phyloP scores from a whole-genome alignment of 202 grass and related monocot species.

The Zizania palustris region DNA sequence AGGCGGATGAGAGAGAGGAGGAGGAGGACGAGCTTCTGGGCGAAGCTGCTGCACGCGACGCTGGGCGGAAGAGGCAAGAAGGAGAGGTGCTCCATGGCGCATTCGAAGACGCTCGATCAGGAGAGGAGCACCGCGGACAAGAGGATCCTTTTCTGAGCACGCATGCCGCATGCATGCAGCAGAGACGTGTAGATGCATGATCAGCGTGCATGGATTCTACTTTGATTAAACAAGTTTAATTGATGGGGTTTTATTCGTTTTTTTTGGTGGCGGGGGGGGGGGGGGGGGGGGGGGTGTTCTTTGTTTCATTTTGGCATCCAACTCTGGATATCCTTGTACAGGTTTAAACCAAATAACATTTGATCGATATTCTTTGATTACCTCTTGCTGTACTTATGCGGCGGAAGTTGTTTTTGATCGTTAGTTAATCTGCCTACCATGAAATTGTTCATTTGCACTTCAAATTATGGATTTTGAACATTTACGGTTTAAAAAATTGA shows the following conservation, averaged over 20 bases:
- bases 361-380: no score
- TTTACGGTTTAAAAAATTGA: no score
- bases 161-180: constrained; percentile 33
- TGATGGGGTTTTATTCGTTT: background rate
- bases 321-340: background rate
- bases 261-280: no score
- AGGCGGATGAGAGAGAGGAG: constrained; percentile 40
- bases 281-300: no score
- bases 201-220: background rate
- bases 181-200: background rate
- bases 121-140: constrained; percentile 51
- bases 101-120: constrained; percentile 50
- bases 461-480: no score
- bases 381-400: no score
- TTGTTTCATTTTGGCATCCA: constrained; percentile 28
- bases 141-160: constrained; percentile 53
- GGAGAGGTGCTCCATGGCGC: constrained; percentile 41
- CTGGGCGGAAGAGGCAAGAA: constrained; percentile 1
- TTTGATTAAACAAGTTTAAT: constrained; percentile 22
- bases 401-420: no score
- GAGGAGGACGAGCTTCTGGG: constrained; percentile 57
- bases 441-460: no score
- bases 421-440: no score
- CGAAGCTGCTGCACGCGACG: constrained; percentile 62
- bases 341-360: no score